These are phyloP conservation scores for Spergularia azorica DNA, from an alignment of 179 eudicot species.

Conservation along the genomic window DNA sequence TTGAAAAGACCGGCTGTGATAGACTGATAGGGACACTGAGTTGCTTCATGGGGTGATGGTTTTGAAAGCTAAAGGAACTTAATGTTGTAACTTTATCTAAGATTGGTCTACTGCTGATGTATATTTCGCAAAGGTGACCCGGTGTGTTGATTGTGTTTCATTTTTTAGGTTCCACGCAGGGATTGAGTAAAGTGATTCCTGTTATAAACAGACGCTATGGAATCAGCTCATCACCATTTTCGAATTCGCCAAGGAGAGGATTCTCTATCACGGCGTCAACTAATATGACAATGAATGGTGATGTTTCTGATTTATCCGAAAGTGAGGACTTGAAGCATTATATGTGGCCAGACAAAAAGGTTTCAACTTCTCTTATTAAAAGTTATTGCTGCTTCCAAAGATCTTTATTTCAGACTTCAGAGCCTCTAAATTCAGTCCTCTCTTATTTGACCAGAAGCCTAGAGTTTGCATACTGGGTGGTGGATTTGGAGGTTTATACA, in stretches of 20 bases:
- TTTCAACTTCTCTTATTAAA: conserved; percentile 21
- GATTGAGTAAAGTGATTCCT: conserved; percentile 27
- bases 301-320: conserved; percentile 37
- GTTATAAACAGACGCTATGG: conserved; percentile 25
- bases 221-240: conserved; percentile 25
- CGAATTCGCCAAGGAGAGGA: conserved; percentile 31
- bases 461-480: conserved; percentile 98
- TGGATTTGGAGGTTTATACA: conserved; percentile 97
- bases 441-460: conserved; percentile 58
- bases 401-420: conserved; percentile 8
- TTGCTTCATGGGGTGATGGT: background rate
- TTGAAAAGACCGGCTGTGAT: no score
- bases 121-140: background rate
- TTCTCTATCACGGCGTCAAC: conserved; percentile 35
- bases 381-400: background rate
- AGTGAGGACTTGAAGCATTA: conserved; percentile 48
- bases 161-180: conserved; percentile 33
- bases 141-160: background rate
- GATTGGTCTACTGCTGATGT: background rate
- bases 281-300: conserved; percentile 40
- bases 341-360: conserved; percentile 79
- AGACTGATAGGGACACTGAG: background rate
- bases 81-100: conserved; percentile 1
- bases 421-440: background rate
- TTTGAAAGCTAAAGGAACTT: background rate